Conservation (phyloP, 2,329 filamentous ascomycete genomes). For the Microdochium trichocladiopsis region DNA sequence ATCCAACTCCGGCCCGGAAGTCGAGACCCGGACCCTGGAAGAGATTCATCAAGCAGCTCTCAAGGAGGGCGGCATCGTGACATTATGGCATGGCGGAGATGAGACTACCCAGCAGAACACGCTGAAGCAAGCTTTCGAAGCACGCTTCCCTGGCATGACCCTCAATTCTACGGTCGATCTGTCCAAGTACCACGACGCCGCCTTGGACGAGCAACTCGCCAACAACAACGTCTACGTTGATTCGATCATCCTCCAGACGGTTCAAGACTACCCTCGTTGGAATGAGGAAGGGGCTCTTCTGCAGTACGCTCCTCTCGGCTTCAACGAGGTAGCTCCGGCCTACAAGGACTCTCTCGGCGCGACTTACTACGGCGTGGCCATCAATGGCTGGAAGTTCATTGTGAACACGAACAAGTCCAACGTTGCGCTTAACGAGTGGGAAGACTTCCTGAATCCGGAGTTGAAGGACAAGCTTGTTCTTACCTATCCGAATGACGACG, state of each 20-base stretch:
- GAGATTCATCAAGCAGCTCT: slow-evolving; percentile 42
- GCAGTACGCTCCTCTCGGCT: slow-evolving; percentile 39
- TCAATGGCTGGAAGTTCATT: slow-evolving; percentile 28
- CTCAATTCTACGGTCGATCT: slow-evolving; percentile 47
- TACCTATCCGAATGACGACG: slow-evolving; percentile 52
- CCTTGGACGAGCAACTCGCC: slow-evolving; percentile 37
- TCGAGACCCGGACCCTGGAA: slow-evolving; percentile 39
- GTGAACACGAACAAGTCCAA: slow-evolving; percentile 27
- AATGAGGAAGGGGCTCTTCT: slow-evolving; percentile 36
- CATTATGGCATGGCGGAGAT: slow-evolving; percentile 41
- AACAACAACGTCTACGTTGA: slow-evolving; percentile 32
- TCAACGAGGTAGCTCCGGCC: slow-evolving; percentile 30
- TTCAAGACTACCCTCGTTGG: slow-evolving; percentile 46
- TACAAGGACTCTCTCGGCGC: slow-evolving; percentile 31
- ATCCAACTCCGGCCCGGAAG: slow-evolving; percentile 11
- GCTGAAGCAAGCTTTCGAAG: slow-evolving; percentile 35
- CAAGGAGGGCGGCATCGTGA: slow-evolving; percentile 36
- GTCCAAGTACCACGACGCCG: slow-evolving; percentile 45
- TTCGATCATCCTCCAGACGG: slow-evolving; percentile 38
- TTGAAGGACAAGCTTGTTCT: slow-evolving; percentile 46
- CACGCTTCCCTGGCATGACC: slow-evolving; percentile 38
- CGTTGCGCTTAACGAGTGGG: slow-evolving; percentile 26
- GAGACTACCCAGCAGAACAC: slow-evolving; percentile 28
- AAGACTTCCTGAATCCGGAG: slow-evolving; percentile 36
- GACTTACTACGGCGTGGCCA: slow-evolving; percentile 33